These are phyloP conservation scores for Arctium lappa DNA, from an alignment of 129 eudicot genomes.

Conservation along the genomic window DNA sequence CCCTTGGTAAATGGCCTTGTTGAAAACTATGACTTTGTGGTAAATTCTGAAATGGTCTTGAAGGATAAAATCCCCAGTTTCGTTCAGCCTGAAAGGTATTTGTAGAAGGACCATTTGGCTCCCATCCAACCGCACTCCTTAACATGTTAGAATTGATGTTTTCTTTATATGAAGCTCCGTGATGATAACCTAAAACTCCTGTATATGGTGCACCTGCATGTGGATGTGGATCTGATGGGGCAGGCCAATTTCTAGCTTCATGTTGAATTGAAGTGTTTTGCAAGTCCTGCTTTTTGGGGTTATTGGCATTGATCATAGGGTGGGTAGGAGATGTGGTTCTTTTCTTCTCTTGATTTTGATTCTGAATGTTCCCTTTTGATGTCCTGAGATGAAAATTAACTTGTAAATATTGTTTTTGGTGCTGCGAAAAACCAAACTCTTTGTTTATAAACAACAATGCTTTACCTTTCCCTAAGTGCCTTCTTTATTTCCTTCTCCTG, in stretches of 20 bases:
- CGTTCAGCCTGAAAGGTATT: background rate
- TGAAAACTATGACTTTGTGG: background rate
- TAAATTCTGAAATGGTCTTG: conserved; percentile 3
- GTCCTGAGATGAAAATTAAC: conserved; percentile 32
- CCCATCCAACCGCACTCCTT: background rate
- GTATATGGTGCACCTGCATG: conserved; percentile 4
- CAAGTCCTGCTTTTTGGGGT: background rate
- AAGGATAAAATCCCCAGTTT: conserved; percentile 5
- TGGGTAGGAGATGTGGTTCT: conserved; percentile 12
- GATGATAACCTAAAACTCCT: background rate
- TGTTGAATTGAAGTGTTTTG: conserved; percentile 7
- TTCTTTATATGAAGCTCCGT: conserved; percentile 9
- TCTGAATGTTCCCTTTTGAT: conserved; percentile 31
- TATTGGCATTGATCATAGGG: background rate
- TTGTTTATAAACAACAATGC: background rate
- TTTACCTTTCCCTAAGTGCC: conserved; percentile 41
- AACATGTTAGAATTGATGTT: background rate
- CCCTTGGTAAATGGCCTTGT: background rate
- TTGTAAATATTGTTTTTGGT: background rate
- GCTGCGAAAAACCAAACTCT: background rate
- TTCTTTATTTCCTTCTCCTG: conserved; percentile 53
- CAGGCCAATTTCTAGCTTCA: background rate
- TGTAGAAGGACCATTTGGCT: conserved; percentile 7
- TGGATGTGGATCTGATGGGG: background rate
- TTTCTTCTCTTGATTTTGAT: conserved; percentile 17